Percentiles rank a stretch among this genome's conserved stretches.
phyloP scores from a whole-genome alignment of 129 eudicot species.

The Arctium lappa region DNA sequence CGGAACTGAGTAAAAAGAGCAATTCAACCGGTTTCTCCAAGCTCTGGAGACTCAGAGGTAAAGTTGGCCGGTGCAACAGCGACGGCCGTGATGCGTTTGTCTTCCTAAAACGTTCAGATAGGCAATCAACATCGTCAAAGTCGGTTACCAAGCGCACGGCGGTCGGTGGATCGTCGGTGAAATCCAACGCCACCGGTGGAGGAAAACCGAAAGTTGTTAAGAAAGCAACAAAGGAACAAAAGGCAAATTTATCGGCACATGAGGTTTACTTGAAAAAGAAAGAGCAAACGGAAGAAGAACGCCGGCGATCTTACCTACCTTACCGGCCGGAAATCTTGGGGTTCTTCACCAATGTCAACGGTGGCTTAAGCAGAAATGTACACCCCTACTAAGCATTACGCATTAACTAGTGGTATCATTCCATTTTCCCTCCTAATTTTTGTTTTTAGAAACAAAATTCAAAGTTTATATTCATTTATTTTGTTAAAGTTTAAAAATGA shows the following conservation, averaged over 20 bases:
- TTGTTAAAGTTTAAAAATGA: no score
- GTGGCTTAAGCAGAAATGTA: conserved; percentile 57
- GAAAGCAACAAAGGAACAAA: conserved; percentile 29
- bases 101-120: conserved; percentile 33
- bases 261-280: conserved; percentile 55
- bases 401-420: not conserved
- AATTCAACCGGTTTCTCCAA: conserved; percentile 82
- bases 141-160: not conserved
- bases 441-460: no score
- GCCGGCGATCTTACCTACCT: conserved; percentile 54
- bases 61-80: conserved; percentile 49
- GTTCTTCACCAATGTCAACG: conserved; percentile 59
- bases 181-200: not conserved
- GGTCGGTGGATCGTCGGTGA: not conserved
- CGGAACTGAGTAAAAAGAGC: conserved; percentile 59
- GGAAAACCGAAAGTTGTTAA: conserved; percentile 20
- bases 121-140: conserved; percentile 4
- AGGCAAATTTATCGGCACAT: conserved; percentile 39
- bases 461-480: no score
- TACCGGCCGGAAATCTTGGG: conserved; percentile 65
- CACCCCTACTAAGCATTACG: conserved; percentile 45
- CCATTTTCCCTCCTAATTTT: no score
- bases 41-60: conserved; percentile 59
- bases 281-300: conserved; percentile 29
- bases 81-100: conserved; percentile 78